These are phyloP conservation scores for Pseudocercospora cruenta DNA, from an alignment of 2,329 filamentous ascomycete genomes.

Conservation along the genomic window DNA sequence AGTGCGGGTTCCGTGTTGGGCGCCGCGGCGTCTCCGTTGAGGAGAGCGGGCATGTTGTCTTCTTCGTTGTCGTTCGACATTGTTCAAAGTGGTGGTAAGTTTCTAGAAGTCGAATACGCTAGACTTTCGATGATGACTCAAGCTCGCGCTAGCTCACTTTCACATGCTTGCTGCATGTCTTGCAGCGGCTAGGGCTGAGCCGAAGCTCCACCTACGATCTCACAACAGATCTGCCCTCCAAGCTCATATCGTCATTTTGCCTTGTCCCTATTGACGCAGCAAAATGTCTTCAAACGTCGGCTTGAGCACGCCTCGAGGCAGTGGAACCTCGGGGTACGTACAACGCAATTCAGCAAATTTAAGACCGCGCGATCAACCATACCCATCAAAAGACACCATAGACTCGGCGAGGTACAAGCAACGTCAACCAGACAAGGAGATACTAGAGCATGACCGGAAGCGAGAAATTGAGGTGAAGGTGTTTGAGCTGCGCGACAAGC, in stretches of 20 bases:
- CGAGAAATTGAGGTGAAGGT: slow-evolving; percentile 91
- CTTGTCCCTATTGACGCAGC: background rate
- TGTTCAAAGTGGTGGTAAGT: background rate
- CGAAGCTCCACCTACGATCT: background rate
- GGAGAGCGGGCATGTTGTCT: slow-evolving; percentile 25
- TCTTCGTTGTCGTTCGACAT: background rate
- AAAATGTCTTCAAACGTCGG: slow-evolving; percentile 96
- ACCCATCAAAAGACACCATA: slow-evolving; percentile 72
- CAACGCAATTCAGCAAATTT: slow-evolving; percentile 93
- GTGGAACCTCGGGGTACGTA: slow-evolving; percentile 95
- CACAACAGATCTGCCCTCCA: background rate
- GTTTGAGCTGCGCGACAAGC: slow-evolving; percentile 81
- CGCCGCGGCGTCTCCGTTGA: slow-evolving; percentile 19
- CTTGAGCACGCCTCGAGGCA: slow-evolving; percentile 89
- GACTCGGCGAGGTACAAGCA: slow-evolving; percentile 73
- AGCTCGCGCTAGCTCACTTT: background rate
- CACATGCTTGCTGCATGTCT: background rate
- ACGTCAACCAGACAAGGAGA: slow-evolving; percentile 85
- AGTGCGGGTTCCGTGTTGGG: slow-evolving; percentile 41
- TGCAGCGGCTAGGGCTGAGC: slow-evolving; percentile 1
- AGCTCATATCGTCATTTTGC: background rate
- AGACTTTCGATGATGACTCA: slow-evolving; percentile 1
- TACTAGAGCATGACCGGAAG: slow-evolving; percentile 91
- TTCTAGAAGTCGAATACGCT: background rate
- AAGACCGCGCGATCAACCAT: slow-evolving; percentile 76